Base-by-base conservation (phyloP, 805 yeast genomes). In the Cyberlindnera subsufficiens region DNA sequence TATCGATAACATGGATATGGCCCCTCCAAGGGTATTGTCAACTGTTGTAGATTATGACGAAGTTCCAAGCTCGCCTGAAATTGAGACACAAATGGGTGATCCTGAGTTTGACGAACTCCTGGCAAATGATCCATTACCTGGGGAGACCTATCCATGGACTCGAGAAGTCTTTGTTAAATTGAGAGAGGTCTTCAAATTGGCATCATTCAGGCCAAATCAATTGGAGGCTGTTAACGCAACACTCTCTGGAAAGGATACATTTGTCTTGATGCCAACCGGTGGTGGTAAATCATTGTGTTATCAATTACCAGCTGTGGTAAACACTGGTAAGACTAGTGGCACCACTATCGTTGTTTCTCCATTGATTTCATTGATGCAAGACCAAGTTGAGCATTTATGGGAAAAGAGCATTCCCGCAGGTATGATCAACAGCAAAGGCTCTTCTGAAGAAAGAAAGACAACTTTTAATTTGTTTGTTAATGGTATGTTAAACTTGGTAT, bases 251-350 rank as follows among this genome's bases (percentile, higher is more conserved):
- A 72, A 75, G 35, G 99, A 93, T 61, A 96, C 86, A 0, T 88
- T 93, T 65, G 97, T 93, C 2, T 69, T 93, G 53, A 91, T 93
- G 96, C 99, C 99, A 0, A 93, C 99, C 0, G 99, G 99, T 32
- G 99, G 99, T 39, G 99, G 99, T 39, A 93, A 93, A 59, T 90
- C 98, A 0, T 65, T 93, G 27, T 93, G 99, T 60, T 93, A 90
- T 63, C 99, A 93, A 63, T 69, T 93, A 31, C 98, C 99, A 0
- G 96, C 99, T 0, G 68, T 93, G 35, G 80, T 91, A 2, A 69
- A 72, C 34, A 70, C 82, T 2, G 96, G 96, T 1, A 69, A 61
- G 18, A 86, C 96, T 0, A 66, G 65, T 15, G 98, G 97, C 14
- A 83, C 93, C 0, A 88, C 98, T 0, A 76, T 93, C 32, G 99